These are phyloP conservation scores for Diplosphaera chodatii DNA, from an alignment of 139 green algal species.

Conservation along the genomic window DNA sequence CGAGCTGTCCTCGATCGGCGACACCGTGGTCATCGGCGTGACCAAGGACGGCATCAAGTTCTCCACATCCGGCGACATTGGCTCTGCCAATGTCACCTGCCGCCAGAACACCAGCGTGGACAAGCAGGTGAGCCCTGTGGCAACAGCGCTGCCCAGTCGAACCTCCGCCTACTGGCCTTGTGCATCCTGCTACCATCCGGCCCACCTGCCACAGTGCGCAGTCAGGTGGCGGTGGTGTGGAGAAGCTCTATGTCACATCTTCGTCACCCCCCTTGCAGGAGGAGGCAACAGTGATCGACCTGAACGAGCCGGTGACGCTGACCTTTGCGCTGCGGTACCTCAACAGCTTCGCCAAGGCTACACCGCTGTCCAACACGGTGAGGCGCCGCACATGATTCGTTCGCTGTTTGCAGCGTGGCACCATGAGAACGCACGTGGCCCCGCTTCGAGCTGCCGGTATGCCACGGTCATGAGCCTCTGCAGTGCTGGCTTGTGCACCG, in stretches of 20 bases:
- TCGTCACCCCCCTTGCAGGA: too few species aligned
- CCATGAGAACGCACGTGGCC: neutral
- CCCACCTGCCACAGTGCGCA: too few species aligned
- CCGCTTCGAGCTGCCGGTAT: constrained; percentile 42
- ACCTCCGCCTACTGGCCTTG: too few species aligned
- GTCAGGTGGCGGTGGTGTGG: too few species aligned
- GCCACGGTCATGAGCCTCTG: too few species aligned
- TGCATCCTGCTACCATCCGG: too few species aligned
- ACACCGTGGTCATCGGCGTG: constrained; percentile 83
- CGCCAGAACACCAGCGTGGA: constrained; percentile 63
- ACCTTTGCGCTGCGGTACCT: constrained; percentile 98
- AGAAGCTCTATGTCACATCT: too few species aligned
- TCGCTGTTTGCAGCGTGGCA: too few species aligned
- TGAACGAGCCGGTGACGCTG: constrained; percentile 88
- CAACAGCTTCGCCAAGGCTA: constrained; percentile 95
- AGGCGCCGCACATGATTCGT: neutral
- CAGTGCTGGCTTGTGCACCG: neutral
- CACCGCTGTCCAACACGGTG: constrained; percentile 29
- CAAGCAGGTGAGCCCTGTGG: constrained; percentile 34
- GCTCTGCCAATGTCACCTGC: constrained; percentile 88
- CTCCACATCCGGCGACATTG: constrained; percentile 89
- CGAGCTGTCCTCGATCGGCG: constrained; percentile 88
- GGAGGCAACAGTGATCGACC: constrained; percentile 82
- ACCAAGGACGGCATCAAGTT: constrained; percentile 99
- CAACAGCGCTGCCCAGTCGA: too few species aligned